phyloP scores from a whole-genome alignment of 768 basidiomycete species.

The Lentinula edodes region DNA sequence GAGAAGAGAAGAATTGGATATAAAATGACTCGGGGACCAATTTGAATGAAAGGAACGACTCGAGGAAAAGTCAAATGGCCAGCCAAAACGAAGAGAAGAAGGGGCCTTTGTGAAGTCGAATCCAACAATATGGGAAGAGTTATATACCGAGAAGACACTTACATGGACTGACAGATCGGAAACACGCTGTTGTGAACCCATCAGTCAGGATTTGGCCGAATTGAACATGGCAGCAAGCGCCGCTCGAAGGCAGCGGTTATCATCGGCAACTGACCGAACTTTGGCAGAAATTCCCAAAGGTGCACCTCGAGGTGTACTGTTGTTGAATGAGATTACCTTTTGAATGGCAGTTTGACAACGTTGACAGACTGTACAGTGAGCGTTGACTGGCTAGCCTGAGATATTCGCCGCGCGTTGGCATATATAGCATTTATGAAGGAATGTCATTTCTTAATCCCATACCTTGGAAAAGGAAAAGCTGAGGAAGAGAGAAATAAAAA shows the following conservation, averaged over 20 bases:
- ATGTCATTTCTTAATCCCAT: too few relatives aligned
- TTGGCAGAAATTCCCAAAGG: too few relatives aligned
- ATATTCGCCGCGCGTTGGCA: background rate
- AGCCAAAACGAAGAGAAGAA: conserved; percentile 11
- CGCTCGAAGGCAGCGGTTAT: background rate
- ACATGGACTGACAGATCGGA: background rate
- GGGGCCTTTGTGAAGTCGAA: conserved; percentile 21
- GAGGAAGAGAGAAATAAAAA: too few relatives aligned
- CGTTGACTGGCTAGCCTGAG: background rate
- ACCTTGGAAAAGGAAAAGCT: too few relatives aligned
- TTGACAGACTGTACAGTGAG: background rate
- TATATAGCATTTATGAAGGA: too few relatives aligned
- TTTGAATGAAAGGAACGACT: background rate
- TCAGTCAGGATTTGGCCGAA: background rate
- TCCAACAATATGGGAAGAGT: background rate
- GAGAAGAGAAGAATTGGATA: conserved; percentile 6
- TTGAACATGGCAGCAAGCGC: background rate
- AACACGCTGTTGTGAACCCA: background rate
- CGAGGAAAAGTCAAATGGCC: conserved; percentile 10
- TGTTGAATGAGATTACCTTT: too few relatives aligned
- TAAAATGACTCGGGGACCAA: background rate
- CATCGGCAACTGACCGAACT: too few relatives aligned
- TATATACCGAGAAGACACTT: background rate
- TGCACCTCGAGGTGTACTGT: too few relatives aligned
- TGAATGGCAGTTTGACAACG: background rate